These are phyloP conservation scores for Lagenidium giganteum DNA, from an alignment of 352 stramenopile species.

Conservation along the genomic window DNA sequence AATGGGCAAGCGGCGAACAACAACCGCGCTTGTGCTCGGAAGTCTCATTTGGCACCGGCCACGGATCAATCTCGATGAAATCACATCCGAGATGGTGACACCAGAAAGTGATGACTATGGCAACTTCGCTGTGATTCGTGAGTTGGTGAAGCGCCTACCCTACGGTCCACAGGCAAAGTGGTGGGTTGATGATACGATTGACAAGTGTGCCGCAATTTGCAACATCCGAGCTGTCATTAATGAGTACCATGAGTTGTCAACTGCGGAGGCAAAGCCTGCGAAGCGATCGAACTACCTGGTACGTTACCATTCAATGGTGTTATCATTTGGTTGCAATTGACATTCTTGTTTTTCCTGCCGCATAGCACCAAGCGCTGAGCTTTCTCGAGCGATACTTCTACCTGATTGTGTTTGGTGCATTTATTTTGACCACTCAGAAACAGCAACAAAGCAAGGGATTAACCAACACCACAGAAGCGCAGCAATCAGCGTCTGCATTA, in stretches of 20 bases:
- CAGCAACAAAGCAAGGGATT: slow-evolving; percentile 4
- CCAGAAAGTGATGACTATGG: slow-evolving; percentile 16
- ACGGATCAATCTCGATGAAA: slow-evolving; percentile 14
- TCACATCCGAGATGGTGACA: background rate
- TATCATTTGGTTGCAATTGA: background rate
- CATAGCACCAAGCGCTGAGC: slow-evolving; percentile 75
- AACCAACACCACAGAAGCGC: slow-evolving; percentile 10
- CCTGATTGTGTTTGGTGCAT: slow-evolving; percentile 82
- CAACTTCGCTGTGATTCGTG: slow-evolving; percentile 67
- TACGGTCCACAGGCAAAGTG: slow-evolving; percentile 52
- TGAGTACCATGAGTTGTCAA: slow-evolving; percentile 71
- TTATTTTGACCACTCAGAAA: slow-evolving; percentile 42
- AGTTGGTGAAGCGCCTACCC: slow-evolving; percentile 47
- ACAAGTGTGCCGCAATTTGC: slow-evolving; percentile 63
- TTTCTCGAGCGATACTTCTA: slow-evolving; percentile 88
- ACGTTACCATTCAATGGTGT: background rate
- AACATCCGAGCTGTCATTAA: slow-evolving; percentile 81
- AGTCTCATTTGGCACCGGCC: slow-evolving; percentile 60
- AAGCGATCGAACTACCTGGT: slow-evolving; percentile 81
- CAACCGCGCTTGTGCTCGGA: slow-evolving; percentile 65
- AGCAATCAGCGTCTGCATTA: slow-evolving; percentile 14
- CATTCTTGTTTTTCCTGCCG: background rate
- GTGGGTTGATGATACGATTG: slow-evolving; percentile 73
- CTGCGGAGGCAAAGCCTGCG: slow-evolving; percentile 65
- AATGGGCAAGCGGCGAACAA: slow-evolving; percentile 83